Evolutionary conservation across 2,329 filamentous ascomycete genomes (phyloP).

Genomic region (Colletotrichum salicis): DNA sequence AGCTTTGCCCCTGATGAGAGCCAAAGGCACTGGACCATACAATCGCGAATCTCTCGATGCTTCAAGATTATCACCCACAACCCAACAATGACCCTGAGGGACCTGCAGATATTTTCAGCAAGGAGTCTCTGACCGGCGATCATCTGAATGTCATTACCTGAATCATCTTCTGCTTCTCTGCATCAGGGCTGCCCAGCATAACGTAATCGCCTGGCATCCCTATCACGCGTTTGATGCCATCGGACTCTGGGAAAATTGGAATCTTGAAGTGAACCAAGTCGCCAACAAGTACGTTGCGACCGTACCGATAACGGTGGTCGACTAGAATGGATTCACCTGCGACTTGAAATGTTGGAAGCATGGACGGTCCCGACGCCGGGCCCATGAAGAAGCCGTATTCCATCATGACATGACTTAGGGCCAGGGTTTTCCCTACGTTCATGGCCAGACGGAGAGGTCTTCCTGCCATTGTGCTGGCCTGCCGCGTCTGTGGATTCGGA

Average conservation of each 20-base stretch:
- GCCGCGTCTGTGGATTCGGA: background rate
- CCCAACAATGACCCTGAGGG: constrained; percentile 90
- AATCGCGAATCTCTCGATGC: constrained; percentile 87
- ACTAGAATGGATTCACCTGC: constrained; percentile 76
- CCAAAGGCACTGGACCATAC: constrained; percentile 88
- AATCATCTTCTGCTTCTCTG: constrained; percentile 62
- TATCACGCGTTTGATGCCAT: constrained; percentile 82
- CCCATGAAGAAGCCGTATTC: constrained; percentile 72
- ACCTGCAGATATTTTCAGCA: constrained; percentile 64
- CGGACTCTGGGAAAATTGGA: constrained; percentile 69
- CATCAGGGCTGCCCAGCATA: constrained; percentile 69
- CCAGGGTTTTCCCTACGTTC: constrained; percentile 58
- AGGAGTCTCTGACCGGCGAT: background rate
- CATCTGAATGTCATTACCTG: constrained; percentile 61
- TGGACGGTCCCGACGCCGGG: constrained; percentile 77
- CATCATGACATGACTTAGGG: constrained; percentile 60
- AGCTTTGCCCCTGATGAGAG: constrained; percentile 84
- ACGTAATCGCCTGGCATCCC: constrained; percentile 84
- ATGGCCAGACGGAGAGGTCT: constrained; percentile 53
- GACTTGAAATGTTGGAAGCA: constrained; percentile 85
- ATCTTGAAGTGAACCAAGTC: constrained; percentile 85
- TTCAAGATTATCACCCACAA: constrained; percentile 87
- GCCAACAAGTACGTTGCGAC: constrained; percentile 75
- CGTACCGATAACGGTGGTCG: constrained; percentile 74
- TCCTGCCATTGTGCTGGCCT: background rate